Conservation (phyloP, 257 asterid genomes). For the Verbena officinalis region DNA sequence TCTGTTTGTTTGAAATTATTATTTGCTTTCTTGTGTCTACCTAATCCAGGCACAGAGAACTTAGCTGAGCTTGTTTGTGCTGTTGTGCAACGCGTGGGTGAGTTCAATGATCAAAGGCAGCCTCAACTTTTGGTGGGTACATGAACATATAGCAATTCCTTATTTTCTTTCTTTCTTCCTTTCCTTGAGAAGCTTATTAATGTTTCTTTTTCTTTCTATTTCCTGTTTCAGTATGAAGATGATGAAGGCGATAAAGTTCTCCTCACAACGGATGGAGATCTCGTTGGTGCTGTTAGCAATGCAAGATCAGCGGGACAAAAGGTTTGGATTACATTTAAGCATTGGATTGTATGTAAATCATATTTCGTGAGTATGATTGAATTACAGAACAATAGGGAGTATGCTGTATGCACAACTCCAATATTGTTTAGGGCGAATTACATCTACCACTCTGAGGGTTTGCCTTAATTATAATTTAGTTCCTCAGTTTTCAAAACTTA, state of each 20-base stretch:
- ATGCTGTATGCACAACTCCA: too few species aligned
- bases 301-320: conserved; percentile 71
- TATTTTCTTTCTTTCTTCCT: not conserved
- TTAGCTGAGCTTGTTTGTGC: conserved; percentile 80
- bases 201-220: conserved; percentile 19
- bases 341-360: conserved; percentile 1
- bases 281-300: conserved; percentile 71
- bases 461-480: too few species aligned
- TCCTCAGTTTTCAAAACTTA: too few species aligned
- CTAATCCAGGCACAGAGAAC: conserved; percentile 65
- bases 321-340: conserved; percentile 46
- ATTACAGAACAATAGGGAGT: not conserved
- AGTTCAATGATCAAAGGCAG: conserved; percentile 37
- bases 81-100: conserved; percentile 72
- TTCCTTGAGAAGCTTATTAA: conserved; percentile 17
- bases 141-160: not conserved
- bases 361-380: not conserved
- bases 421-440: too few species aligned
- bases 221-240: conserved; percentile 73
- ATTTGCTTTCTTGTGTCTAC: conserved; percentile 8
- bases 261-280: conserved; percentile 81
- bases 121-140: conserved; percentile 85
- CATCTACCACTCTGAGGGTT: too few species aligned
- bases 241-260: conserved; percentile 95
- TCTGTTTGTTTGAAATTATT: conserved; percentile 13